Conservation (phyloP, 345 rosid genomes). For the Euclidium syriacum region DNA sequence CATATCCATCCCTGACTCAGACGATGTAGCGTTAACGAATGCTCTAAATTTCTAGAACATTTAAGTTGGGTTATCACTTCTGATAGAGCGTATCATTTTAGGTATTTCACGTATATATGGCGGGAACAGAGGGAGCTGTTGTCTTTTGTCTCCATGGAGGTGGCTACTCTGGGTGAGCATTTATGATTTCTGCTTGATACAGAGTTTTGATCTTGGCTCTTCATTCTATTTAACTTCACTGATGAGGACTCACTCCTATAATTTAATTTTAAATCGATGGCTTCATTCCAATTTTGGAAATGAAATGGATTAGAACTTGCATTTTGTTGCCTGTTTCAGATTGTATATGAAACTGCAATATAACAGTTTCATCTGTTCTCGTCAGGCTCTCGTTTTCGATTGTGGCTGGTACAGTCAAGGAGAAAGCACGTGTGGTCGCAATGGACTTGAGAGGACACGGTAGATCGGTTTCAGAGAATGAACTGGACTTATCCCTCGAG, state of each 20-base stretch:
- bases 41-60: not conserved
- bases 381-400: conserved; percentile 81
- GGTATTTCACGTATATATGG: conserved; percentile 90
- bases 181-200: not conserved
- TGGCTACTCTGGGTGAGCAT: conserved; percentile 87
- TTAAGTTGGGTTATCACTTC: not conserved
- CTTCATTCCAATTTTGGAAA: not conserved
- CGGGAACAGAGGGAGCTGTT: conserved; percentile 88
- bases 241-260: not conserved
- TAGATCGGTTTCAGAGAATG: conserved; percentile 70
- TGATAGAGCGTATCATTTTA: conserved; percentile 35
- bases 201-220: not conserved
- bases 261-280: not conserved
- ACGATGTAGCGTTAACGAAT: conserved; percentile 51
- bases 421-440: conserved; percentile 79
- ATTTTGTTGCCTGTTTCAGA: not conserved
- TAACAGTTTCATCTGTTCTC: conserved; percentile 8
- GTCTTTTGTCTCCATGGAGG: conserved; percentile 94
- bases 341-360: not conserved
- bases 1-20: conserved; percentile 52
- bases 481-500: conserved; percentile 84
- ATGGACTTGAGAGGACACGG: conserved; percentile 98
- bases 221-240: not conserved
- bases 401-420: conserved; percentile 75
- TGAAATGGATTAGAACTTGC: not conserved